phyloP scores from a whole-genome alignment of 257 asterid species.

The Fraxinus excelsior region DNA sequence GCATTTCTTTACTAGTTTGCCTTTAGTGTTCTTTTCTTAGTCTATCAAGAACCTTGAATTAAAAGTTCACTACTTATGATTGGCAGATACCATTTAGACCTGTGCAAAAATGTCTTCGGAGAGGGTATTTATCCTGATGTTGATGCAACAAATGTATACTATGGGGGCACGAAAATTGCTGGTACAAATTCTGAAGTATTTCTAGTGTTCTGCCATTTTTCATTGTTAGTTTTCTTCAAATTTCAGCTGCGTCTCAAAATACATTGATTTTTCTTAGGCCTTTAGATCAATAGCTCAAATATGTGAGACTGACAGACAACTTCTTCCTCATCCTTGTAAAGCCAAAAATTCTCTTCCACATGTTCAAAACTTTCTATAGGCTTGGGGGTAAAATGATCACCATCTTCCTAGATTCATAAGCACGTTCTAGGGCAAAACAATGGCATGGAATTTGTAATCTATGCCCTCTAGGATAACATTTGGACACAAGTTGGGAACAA shows the following conservation, averaged over 20 bases:
- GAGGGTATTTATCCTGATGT: constrained; percentile 75
- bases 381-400: background rate
- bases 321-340: background rate
- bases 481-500: background rate
- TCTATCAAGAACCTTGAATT: constrained; percentile 1
- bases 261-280: background rate
- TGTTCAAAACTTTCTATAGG: background rate
- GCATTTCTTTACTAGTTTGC: background rate
- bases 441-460: background rate
- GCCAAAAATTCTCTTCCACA: background rate
- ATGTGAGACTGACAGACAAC: background rate
- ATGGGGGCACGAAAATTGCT: constrained; percentile 85
- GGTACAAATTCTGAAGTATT: constrained; percentile 46
- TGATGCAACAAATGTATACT: constrained; percentile 74
- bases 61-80: constrained; percentile 22
- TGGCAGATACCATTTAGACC: constrained; percentile 92
- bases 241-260: background rate
- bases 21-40: constrained; percentile 9
- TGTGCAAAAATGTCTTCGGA: constrained; percentile 90
- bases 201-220: constrained; percentile 12
- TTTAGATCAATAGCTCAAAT: background rate
- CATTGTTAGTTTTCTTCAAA: background rate
- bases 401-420: background rate
- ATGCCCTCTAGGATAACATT: background rate
- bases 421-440: background rate